These are phyloP conservation scores for Vigna unguiculata DNA, from an alignment of 306 rosid genomes.

Conservation along the genomic window DNA sequence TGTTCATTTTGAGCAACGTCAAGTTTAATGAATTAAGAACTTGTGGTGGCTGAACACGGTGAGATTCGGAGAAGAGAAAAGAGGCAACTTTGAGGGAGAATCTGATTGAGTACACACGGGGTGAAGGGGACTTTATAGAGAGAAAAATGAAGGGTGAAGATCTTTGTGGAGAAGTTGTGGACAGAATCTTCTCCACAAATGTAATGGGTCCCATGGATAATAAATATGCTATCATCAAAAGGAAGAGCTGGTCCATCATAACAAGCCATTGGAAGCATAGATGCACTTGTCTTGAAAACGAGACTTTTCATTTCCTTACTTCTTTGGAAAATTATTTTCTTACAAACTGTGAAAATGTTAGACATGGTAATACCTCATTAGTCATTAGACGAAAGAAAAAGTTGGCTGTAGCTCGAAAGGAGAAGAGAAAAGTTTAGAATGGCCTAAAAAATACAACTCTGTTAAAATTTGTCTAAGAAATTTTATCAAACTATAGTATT, in stretches of 20 bases:
- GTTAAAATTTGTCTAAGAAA: no score
- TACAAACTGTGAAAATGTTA: no score
- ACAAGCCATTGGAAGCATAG: not conserved
- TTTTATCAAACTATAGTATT: no score
- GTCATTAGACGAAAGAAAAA: no score
- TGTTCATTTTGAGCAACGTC: conserved; percentile 51
- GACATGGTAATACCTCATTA: no score
- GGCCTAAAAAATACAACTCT: no score
- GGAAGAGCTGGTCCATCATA: not conserved
- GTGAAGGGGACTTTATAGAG: conserved; percentile 10
- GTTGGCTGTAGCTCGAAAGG: no score
- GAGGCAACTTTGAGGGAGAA: not conserved
- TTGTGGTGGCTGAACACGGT: conserved; percentile 24
- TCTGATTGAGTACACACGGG: conserved; percentile 20
- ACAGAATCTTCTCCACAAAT: conserved; percentile 15
- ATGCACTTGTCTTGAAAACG: not conserved
- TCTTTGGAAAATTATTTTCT: no score
- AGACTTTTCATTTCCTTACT: not conserved
- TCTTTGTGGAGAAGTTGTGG: conserved; percentile 38
- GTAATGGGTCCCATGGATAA: conserved; percentile 49
- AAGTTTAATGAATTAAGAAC: not conserved
- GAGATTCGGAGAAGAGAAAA: conserved; percentile 25
- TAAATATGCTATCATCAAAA: conserved; percentile 20
- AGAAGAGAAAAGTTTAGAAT: no score
- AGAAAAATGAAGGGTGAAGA: conserved; percentile 42